phyloP scores from a whole-genome alignment of 208 protist genomes.

The Tritrichomonas musculus region DNA sequence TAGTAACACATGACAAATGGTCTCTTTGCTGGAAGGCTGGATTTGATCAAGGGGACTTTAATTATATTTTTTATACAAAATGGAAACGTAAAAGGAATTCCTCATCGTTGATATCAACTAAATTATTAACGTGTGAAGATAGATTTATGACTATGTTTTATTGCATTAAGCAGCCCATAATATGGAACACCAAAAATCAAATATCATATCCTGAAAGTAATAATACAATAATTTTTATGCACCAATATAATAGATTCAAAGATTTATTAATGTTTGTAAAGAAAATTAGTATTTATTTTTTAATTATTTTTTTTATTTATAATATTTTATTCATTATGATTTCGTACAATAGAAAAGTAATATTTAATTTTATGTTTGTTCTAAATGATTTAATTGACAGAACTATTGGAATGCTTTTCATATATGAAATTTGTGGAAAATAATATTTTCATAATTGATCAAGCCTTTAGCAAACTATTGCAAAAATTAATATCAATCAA shows the following conservation, averaged over 20 bases:
- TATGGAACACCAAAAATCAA: not conserved
- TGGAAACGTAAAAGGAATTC: no score
- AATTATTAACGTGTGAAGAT: not conserved
- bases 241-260: not conserved
- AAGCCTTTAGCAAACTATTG: not conserved
- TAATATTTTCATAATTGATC: not conserved
- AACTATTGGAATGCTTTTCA: not conserved
- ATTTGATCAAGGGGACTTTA: conserved; percentile 29
- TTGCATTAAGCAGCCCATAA: not conserved
- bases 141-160: not conserved
- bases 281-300: not conserved
- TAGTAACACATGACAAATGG: not conserved
- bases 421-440: not conserved
- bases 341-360: not conserved
- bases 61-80: conserved; percentile 27
- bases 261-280: not conserved
- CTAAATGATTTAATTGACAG: not conserved
- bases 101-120: no score
- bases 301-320: not conserved
- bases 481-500: not conserved
- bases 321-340: not conserved
- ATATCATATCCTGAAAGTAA: not conserved
- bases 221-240: not conserved
- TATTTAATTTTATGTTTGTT: not conserved
- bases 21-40: not conserved